Conservation (phyloP, 1,284 basidiomycete genomes). For the Apiotrichum gracile region DNA sequence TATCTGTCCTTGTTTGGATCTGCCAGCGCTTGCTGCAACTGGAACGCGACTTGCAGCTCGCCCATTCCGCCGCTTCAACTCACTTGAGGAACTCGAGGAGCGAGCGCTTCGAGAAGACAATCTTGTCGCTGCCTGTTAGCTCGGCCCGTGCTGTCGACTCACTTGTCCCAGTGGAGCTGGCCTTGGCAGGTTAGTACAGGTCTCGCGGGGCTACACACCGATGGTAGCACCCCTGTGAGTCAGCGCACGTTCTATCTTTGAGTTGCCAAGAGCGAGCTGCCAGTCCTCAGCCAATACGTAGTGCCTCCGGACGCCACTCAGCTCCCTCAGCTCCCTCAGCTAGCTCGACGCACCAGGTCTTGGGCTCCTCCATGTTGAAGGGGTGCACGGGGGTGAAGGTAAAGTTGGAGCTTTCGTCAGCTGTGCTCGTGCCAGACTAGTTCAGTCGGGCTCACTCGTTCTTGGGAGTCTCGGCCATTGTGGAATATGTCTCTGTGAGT, state of each 20-base stretch:
- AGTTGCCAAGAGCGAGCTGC: not conserved
- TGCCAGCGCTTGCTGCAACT: too few species aligned
- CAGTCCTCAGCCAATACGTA: not conserved
- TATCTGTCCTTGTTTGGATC: too few species aligned
- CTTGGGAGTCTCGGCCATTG: constrained; percentile 7
- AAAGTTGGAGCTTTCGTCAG: constrained; percentile 1
- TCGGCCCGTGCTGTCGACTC: constrained; percentile 4
- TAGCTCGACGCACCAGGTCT: constrained; percentile 36
- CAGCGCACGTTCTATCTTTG: not conserved
- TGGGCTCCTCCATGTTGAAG: constrained; percentile 46
- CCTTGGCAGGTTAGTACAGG: constrained; percentile 20
- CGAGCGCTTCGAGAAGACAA: constrained; percentile 47
- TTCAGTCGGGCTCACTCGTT: constrained; percentile 1
- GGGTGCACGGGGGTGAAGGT: constrained; percentile 47
- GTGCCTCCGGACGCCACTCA: too few species aligned
- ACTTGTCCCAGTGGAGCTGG: constrained; percentile 47
- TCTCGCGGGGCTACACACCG: constrained; percentile 8
- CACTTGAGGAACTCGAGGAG: constrained; percentile 48
- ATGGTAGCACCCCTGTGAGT: constrained; percentile 23
- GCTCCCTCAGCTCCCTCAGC: too few species aligned
- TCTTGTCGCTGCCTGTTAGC: constrained; percentile 39
- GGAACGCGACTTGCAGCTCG: too few species aligned
- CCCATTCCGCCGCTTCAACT: constrained; percentile 2
- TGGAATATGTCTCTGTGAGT: not conserved
- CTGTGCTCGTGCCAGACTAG: not conserved